phyloP scores from a whole-genome alignment of 2,329 filamentous ascomycete genomes.

The Fusarium tupiense region DNA sequence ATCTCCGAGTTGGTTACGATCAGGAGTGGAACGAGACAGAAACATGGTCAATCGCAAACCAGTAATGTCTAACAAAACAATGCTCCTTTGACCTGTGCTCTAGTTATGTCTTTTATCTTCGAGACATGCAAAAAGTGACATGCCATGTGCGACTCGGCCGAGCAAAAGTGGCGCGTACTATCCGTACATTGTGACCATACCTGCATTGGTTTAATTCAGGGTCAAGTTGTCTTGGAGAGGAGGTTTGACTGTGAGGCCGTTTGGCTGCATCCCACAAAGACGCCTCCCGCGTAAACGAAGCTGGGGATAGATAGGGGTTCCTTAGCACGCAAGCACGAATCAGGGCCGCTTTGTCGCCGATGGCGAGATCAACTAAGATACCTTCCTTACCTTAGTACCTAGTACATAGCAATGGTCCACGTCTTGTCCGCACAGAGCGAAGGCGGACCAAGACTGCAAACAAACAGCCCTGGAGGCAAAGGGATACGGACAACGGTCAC shows the following conservation, averaged over 20 bases:
- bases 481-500: background rate
- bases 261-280: constrained; percentile 19
- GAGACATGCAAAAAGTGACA: background rate
- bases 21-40: background rate
- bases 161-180: constrained; percentile 3
- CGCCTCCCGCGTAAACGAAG: constrained; percentile 1
- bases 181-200: background rate
- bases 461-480: constrained; percentile 23
- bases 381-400: background rate
- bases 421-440: background rate
- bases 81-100: background rate
- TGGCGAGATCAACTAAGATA: constrained; percentile 9
- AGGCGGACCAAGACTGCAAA: constrained; percentile 8
- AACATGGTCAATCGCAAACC: background rate
- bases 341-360: background rate
- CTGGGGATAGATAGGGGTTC: background rate
- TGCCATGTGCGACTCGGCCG: constrained; percentile 10
- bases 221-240: background rate
- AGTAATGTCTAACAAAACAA: background rate
- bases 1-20: constrained; percentile 14
- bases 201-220: constrained; percentile 2
- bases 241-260: background rate
- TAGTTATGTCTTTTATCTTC: background rate
- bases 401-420: background rate
- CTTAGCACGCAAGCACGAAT: constrained; percentile 4